phyloP scores from a whole-genome alignment of 106 monocot species.

The Ottelia alismoides region DNA sequence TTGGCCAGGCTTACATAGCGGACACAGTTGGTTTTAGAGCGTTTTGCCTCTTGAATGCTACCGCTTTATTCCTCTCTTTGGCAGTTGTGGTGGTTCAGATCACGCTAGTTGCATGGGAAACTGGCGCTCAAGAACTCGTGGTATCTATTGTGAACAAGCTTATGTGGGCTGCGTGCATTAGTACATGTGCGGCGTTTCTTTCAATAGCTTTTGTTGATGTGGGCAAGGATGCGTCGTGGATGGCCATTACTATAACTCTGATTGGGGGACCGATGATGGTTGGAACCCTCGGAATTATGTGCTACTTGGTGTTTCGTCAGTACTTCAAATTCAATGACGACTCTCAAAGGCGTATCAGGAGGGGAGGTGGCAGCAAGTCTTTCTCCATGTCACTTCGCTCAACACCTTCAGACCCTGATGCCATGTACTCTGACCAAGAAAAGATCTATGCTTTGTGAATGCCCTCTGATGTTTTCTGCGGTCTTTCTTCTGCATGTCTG shows the following conservation, averaged over 20 bases:
- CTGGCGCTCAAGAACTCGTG: slow-evolving; percentile 73
- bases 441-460: slow-evolving; percentile 63
- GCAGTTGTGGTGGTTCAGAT: slow-evolving; percentile 95
- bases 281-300: slow-evolving; percentile 61
- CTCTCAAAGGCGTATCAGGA: slow-evolving; percentile 63
- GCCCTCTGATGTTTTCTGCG: no score
- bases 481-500: no score
- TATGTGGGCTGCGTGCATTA: slow-evolving; percentile 87
- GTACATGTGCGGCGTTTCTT: slow-evolving; percentile 75
- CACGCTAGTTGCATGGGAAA: slow-evolving; percentile 94
- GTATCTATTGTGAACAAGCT: slow-evolving; percentile 87
- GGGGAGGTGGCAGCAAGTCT: slow-evolving; percentile 71
- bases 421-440: slow-evolving; percentile 48
- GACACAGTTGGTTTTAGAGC: slow-evolving; percentile 31
- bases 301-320: slow-evolving; percentile 50
- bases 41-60: slow-evolving; percentile 81
- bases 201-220: slow-evolving; percentile 79
- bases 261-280: slow-evolving; percentile 75
- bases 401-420: slow-evolving; percentile 59
- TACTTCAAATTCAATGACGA: slow-evolving; percentile 67
- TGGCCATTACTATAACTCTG: slow-evolving; percentile 61
- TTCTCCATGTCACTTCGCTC: slow-evolving; percentile 72
- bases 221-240: slow-evolving; percentile 50
- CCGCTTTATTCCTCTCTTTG: slow-evolving; percentile 77
- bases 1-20: slow-evolving; percentile 53